These are phyloP conservation scores for Xylariomycetidae sp. DNA, from an alignment of 2,329 filamentous ascomycete species.

Conservation along the genomic window DNA sequence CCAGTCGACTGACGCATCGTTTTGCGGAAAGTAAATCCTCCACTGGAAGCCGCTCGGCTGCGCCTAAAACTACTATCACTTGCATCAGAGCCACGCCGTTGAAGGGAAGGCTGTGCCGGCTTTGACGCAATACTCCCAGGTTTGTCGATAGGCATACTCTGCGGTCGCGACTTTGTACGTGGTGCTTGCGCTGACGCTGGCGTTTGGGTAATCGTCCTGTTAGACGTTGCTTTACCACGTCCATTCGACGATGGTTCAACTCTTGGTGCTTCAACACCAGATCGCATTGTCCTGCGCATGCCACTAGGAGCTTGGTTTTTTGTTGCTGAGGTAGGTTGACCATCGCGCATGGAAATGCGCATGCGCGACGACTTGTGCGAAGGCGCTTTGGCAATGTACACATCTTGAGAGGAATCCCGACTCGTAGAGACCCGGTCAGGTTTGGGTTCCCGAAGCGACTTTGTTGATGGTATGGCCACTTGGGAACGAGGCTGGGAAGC, in stretches of 20 bases:
- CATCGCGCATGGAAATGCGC: constrained; percentile 43
- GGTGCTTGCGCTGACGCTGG: constrained; percentile 8
- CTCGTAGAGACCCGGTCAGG: constrained; percentile 14
- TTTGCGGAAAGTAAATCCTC: constrained; percentile 60
- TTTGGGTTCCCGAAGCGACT: constrained; percentile 9
- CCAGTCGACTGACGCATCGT: constrained; percentile 61
- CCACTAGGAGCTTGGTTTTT: constrained; percentile 8
- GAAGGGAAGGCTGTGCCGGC: constrained; percentile 29
- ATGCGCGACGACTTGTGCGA: too few relatives aligned
- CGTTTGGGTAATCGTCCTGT: too few relatives aligned
- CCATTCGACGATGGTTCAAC: constrained; percentile 3
- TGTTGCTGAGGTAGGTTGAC: constrained; percentile 16
- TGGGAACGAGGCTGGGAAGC: constrained; percentile 7
- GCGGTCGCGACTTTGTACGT: constrained; percentile 4
- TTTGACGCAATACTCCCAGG: constrained; percentile 8
- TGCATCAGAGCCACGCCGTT: constrained; percentile 56
- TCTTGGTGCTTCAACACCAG: not conserved
- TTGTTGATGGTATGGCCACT: constrained; percentile 20
- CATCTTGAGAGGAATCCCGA: constrained; percentile 22
- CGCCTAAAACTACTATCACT: constrained; percentile 83
- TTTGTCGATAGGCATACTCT: constrained; percentile 3
- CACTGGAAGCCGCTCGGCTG: constrained; percentile 40
- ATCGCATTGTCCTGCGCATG: constrained; percentile 27
- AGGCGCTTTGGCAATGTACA: too few relatives aligned
- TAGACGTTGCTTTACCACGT: constrained; percentile 3